phyloP scores from a whole-genome alignment of 352 stramenopile species.

The Globisporangium nagaii region DNA sequence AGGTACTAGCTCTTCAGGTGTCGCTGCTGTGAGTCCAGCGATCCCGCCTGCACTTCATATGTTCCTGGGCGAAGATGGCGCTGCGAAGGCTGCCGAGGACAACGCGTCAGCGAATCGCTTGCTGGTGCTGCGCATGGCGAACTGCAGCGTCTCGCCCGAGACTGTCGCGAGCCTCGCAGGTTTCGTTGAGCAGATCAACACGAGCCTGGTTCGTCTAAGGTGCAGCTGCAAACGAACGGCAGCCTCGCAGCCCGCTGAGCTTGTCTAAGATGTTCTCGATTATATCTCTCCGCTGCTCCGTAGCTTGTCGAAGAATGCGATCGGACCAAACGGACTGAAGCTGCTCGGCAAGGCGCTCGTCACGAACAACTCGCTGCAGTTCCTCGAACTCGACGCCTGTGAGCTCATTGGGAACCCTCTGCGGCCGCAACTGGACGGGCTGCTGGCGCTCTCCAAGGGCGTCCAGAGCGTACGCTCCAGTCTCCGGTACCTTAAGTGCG shows the following conservation, averaged over 20 bases:
- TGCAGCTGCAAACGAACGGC: slow-evolving; percentile 1
- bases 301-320: slow-evolving; percentile 34
- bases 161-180: slow-evolving; percentile 16
- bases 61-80: not conserved
- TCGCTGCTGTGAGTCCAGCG: not conserved
- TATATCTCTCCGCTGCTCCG: not conserved
- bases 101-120: not conserved
- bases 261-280: too few species aligned
- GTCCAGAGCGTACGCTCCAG: slow-evolving; percentile 47
- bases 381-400: slow-evolving; percentile 48
- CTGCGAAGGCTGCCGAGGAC: not conserved
- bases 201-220: slow-evolving; percentile 24
- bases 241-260: not conserved
- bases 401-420: slow-evolving; percentile 49
- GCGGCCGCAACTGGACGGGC: slow-evolving; percentile 37
- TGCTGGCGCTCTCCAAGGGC: slow-evolving; percentile 51
- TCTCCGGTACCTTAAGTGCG: slow-evolving; percentile 47
- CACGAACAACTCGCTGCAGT: slow-evolving; percentile 58
- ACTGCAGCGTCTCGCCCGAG: slow-evolving; percentile 10
- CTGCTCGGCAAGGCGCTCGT: slow-evolving; percentile 45
- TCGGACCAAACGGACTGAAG: slow-evolving; percentile 34
- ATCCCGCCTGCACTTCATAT: not conserved
- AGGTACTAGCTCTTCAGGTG: not conserved
- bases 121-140: slow-evolving; percentile 18
- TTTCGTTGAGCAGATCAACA: slow-evolving; percentile 26